Conservation (phyloP, 768 basidiomycete genomes). For the Termitomyces sp. region DNA sequence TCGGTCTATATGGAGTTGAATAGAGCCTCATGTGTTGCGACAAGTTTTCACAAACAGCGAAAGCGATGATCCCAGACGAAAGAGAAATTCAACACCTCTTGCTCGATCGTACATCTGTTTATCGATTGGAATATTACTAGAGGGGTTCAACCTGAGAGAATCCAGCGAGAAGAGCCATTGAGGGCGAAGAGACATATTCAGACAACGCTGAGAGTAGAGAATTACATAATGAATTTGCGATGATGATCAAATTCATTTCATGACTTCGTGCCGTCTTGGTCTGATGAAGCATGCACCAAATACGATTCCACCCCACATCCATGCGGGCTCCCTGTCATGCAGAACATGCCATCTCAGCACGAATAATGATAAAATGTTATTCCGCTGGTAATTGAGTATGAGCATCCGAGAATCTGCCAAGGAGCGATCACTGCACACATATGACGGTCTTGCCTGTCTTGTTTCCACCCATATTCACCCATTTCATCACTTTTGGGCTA, state of each 20-base stretch:
- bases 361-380: background rate
- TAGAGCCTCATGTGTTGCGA: constrained; percentile 11
- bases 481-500: background rate
- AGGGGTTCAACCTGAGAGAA: constrained; percentile 55
- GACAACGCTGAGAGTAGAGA: background rate
- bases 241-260: background rate
- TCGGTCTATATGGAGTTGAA: constrained; percentile 43
- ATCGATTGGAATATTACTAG: constrained; percentile 44
- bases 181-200: constrained; percentile 18
- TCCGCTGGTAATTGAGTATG: background rate
- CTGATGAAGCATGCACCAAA: background rate
- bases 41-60: constrained; percentile 51
- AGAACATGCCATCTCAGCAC: background rate
- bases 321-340: background rate
- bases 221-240: constrained; percentile 4
- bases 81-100: constrained; percentile 81
- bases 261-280: background rate
- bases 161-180: constrained; percentile 74
- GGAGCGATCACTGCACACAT: background rate
- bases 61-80: constrained; percentile 73
- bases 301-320: background rate
- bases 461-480: background rate
- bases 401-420: background rate
- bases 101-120: constrained; percentile 76
- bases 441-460: background rate